A percentile compares a stretch with the other conserved stretches of the same genome.
Conservation (phyloP, 441 rosid genomes). For the Hypseocharis bilobata region DNA sequence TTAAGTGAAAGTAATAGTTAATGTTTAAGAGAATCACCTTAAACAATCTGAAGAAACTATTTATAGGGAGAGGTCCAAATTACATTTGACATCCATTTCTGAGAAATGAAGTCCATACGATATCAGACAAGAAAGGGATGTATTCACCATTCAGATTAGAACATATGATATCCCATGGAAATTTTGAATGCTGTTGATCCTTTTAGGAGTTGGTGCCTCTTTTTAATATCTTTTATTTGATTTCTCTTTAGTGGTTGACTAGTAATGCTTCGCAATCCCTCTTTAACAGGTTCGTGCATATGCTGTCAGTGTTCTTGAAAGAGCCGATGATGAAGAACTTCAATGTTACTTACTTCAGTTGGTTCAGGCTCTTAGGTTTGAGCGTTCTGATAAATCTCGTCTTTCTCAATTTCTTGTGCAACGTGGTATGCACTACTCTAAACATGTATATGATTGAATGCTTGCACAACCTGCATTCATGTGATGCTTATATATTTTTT, state of each 20-base stretch:
- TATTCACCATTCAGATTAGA: no score
- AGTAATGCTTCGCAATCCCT: constrained; percentile 16
- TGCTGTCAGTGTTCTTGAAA: constrained; percentile 92
- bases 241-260: neutral
- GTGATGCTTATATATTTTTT: neutral
- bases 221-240: neutral
- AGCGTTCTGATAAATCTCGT: constrained; percentile 84
- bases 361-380: constrained; percentile 98
- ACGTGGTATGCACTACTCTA: constrained; percentile 51
- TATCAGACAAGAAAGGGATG: neutral
- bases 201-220: neutral
- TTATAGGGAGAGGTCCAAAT: neutral
- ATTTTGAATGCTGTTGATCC: neutral
- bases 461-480: neutral
- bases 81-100: neutral
- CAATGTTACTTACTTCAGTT: constrained; percentile 94
- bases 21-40: neutral
- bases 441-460: neutral
- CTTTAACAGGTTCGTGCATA: constrained; percentile 88
- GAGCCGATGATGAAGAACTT: constrained; percentile 97
- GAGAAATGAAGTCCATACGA: neutral
- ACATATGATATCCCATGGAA: neutral
- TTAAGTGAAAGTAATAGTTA: neutral
- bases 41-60: neutral
- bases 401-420: constrained; percentile 90